Percentiles rank a stretch among this genome's conserved stretches.
These are phyloP conservation scores for Lentinula boryana DNA, from an alignment of 768 basidiomycete genomes.

Conservation along the genomic window DNA sequence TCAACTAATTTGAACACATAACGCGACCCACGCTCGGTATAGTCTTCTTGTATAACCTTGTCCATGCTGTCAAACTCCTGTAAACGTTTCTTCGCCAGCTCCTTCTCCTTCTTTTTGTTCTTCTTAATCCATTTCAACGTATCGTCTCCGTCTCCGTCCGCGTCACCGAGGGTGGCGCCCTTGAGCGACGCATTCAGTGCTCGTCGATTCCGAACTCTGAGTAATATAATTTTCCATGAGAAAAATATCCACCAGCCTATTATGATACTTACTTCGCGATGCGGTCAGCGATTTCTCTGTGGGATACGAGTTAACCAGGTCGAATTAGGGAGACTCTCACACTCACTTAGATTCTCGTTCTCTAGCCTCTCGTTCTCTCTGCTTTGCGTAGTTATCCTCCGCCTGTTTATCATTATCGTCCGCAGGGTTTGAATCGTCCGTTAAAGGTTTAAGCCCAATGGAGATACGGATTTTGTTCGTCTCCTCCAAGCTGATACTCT, in stretches of 20 bases:
- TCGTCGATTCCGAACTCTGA: constrained; percentile 87
- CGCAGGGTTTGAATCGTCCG: constrained; percentile 69
- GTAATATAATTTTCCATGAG: constrained; percentile 35
- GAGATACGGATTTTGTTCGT: constrained; percentile 95
- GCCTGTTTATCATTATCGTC: constrained; percentile 78
- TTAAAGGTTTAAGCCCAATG: constrained; percentile 89
- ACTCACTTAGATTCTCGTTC: constrained; percentile 75
- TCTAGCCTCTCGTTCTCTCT: constrained; percentile 62
- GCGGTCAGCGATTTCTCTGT: constrained; percentile 63
- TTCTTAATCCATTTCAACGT: constrained; percentile 88
- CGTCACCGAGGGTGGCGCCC: constrained; percentile 88
- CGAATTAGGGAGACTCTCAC: constrained; percentile 19
- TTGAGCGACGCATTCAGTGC: constrained; percentile 91
- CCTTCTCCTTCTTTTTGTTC: constrained; percentile 87
- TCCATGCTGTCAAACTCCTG: constrained; percentile 84
- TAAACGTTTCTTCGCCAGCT: constrained; percentile 77
- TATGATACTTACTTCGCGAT: constrained; percentile 83
- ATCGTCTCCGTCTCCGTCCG: constrained; percentile 67
- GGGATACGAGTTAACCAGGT: constrained; percentile 14
- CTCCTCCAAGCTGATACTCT: constrained; percentile 88
- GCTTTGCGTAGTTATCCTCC: constrained; percentile 77
- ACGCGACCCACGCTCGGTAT: constrained; percentile 74
- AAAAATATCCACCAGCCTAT: constrained; percentile 18
- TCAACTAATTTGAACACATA: background rate
- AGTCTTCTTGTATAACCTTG: constrained; percentile 66